Conservation (phyloP, 2,329 filamentous ascomycete species). For the Raffaelea albimanens region DNA sequence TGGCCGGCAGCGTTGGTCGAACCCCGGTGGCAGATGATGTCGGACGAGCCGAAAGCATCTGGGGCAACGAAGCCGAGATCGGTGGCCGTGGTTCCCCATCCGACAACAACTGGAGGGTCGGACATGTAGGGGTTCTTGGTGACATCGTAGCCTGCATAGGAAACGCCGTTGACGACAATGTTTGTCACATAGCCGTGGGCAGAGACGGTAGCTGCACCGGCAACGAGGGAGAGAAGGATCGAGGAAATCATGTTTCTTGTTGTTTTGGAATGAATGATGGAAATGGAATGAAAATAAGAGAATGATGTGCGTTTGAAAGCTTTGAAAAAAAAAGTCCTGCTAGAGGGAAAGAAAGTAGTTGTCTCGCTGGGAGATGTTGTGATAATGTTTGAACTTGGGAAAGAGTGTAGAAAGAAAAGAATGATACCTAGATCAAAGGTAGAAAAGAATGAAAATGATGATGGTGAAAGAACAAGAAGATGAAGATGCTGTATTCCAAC, state of each 20-base stretch:
- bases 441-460: too few relatives aligned
- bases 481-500: too few relatives aligned
- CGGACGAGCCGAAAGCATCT: constrained; percentile 25
- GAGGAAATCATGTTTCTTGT: not conserved
- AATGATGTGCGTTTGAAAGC: too few relatives aligned
- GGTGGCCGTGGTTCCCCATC: constrained; percentile 31
- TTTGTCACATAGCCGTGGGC: constrained; percentile 14
- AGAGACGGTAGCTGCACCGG: constrained; percentile 47
- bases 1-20: constrained; percentile 26
- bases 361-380: too few relatives aligned
- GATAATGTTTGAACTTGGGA: too few relatives aligned
- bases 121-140: constrained; percentile 25
- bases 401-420: too few relatives aligned
- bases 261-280: too few relatives aligned
- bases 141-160: constrained; percentile 31
- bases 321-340: too few relatives aligned
- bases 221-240: constrained; percentile 3
- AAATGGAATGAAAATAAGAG: too few relatives aligned
- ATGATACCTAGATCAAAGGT: too few relatives aligned
- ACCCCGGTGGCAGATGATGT: constrained; percentile 38
- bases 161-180: constrained; percentile 57
- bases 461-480: too few relatives aligned
- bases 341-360: too few relatives aligned
- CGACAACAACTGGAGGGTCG: constrained; percentile 27
- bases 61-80: constrained; percentile 42